Evolutionary conservation across 768 basidiomycete species (phyloP), one percentile per base, ranked within the genome.

Genomic region (Terana coerulea): DNA sequence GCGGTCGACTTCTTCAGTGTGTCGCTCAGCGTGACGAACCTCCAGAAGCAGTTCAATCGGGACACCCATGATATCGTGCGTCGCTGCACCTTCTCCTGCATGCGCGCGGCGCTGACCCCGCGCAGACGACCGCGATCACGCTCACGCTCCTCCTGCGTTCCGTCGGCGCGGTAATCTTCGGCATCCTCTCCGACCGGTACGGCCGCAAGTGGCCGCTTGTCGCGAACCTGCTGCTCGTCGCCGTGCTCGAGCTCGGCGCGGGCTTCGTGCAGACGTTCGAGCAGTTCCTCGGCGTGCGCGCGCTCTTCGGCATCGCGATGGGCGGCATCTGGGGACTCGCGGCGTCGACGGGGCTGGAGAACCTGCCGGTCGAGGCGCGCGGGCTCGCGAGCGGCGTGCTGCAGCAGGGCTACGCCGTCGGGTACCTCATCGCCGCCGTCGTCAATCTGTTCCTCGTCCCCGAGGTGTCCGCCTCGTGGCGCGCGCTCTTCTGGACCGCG

Each of bases 181-280:
- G 92, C 40, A 65, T 93, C 36, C 59, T 86, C n/a, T 88, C 88
- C 1, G 95, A 97, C 65, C 81, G 95, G 3, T 95, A 75, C 65
- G 95, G 95, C 3, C 80, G 95, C 25, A 95, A 95, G 75, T 98
- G 93, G 93, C 93, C 93, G 3, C 75, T 95, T 4, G 81, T 95
- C 25, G 56, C 60, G 56, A 94, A 93, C 64, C 75, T 95, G 19
- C 39, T 91, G 22, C 63, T 94, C 41, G 79, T 91, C 54, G 75
- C 79, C 12, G 64, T 78, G 4, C 79, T 97, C 47, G 83, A 93
- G 61, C 79, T 97, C 21, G 88, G 83, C 0, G 82, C 83, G 1
- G 85, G 89, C 24, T 98, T 95, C 68, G 83, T 84, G 36, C 75
- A 84, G 15, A 91, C 84, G 0, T 98, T 81, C 69, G 28, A 53